Evolutionary conservation across 2,329 filamentous ascomycete genomes (phyloP).

Genomic region (Sporothrix dimorphospora): DNA sequence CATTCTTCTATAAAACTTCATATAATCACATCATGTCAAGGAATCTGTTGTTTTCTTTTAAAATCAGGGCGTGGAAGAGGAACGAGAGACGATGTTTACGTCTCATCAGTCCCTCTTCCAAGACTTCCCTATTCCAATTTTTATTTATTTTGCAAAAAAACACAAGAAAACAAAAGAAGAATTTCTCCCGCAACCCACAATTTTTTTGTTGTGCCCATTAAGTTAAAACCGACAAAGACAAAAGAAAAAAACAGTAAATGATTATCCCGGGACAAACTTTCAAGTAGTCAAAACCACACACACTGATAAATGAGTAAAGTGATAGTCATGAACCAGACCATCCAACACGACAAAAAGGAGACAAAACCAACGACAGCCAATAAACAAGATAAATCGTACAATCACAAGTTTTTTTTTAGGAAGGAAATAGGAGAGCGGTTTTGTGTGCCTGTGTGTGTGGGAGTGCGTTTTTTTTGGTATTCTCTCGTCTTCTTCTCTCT

Average conservation of each 20-base stretch:
- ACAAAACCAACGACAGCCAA: not conserved
- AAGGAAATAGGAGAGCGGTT: not conserved
- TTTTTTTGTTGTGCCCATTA: conserved; percentile 15
- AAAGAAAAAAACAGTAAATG: not conserved
- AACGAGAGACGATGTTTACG: not conserved
- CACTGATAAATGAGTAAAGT: not conserved
- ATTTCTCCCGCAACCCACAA: not conserved
- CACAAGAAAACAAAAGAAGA: not conserved
- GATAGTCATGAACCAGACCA: not conserved
- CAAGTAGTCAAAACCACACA: not conserved
- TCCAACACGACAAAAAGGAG: not conserved
- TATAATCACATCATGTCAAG: too few species aligned
- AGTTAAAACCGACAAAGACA: conserved; percentile 17
- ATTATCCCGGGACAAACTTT: conserved; percentile 2
- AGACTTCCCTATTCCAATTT: not conserved
- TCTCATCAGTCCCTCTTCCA: not conserved
- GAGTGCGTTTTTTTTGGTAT: not conserved
- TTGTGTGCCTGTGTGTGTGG: not conserved
- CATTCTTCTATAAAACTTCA: too few species aligned
- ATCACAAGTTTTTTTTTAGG: conserved; percentile 4
- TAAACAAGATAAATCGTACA: not conserved
- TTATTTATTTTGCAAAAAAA: not conserved
- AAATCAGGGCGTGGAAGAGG: too few species aligned
- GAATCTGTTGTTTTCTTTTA: too few species aligned
- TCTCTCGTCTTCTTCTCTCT: not conserved